Evolutionary conservation across 768 basidiomycete species (phyloP).

Genomic region (Rhodosporidiobolus sp.): DNA sequence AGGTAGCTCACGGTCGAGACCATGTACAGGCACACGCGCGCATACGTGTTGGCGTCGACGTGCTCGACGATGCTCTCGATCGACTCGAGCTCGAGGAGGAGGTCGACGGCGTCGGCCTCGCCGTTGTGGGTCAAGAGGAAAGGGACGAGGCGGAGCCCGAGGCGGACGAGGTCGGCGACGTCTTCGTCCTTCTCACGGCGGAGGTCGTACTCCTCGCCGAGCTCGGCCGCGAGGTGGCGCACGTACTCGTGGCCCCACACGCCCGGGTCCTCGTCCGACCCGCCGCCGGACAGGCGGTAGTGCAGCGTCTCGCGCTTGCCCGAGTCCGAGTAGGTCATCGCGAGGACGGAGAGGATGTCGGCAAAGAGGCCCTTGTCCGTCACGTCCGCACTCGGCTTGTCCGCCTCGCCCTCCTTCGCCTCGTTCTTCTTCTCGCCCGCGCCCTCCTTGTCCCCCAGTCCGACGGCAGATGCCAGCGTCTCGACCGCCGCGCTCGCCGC

Average conservation of each 20-base stretch:
- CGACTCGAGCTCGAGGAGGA: conserved; percentile 88
- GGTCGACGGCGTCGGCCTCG: conserved; percentile 95
- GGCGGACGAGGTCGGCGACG: conserved; percentile 65
- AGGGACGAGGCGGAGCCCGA: conserved; percentile 77
- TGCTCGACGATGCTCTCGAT: conserved; percentile 70
- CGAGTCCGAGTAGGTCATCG: conserved; percentile 99
- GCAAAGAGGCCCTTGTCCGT: conserved; percentile 76
- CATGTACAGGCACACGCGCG: conserved; percentile 93
- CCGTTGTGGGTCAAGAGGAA: conserved; percentile 93
- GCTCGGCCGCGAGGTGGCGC: conserved; percentile 85
- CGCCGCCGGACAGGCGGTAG: conserved; percentile 73
- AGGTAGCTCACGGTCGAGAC: conserved; percentile 86
- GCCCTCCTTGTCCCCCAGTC: not conserved
- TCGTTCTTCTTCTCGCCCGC: not conserved
- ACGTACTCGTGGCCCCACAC: conserved; percentile 99
- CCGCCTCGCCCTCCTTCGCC: conserved; percentile 6
- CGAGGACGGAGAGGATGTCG: conserved; percentile 94
- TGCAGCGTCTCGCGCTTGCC: conserved; percentile 91
- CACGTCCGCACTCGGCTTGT: not conserved
- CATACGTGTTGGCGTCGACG: conserved; percentile 82
- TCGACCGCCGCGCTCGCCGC: conserved; percentile 63
- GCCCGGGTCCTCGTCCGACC: conserved; percentile 67
- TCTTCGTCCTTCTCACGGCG: conserved; percentile 60
- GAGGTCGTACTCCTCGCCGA: conserved; percentile 82
- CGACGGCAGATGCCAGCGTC: conserved; percentile 25